A percentile compares a stretch with the other conserved stretches of the same genome.
Evolutionary conservation across 306 rosid genomes (phyloP).

Genomic region (Cicer pinnatifidum): DNA sequence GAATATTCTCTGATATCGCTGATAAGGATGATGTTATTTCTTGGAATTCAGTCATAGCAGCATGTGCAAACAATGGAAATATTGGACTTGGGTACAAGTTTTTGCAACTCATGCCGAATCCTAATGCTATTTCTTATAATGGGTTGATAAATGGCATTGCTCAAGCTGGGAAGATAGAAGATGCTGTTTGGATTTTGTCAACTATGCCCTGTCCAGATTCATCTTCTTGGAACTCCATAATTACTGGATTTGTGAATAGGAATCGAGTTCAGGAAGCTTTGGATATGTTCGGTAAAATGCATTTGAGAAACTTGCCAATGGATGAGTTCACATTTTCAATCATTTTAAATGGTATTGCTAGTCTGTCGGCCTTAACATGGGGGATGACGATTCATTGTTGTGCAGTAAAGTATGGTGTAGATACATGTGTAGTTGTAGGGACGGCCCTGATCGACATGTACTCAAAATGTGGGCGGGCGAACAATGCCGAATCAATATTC

Average conservation of each 20-base stretch:
- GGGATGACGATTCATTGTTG: slow-evolving; percentile 69
- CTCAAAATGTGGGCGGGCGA: slow-evolving; percentile 71
- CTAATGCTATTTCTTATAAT: slow-evolving; percentile 66
- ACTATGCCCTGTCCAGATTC: slow-evolving; percentile 64
- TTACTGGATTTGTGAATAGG: slow-evolving; percentile 72
- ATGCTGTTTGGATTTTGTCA: slow-evolving; percentile 56
- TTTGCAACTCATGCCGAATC: slow-evolving; percentile 60
- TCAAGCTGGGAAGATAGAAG: slow-evolving; percentile 60
- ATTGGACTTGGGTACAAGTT: slow-evolving; percentile 54
- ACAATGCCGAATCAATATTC: slow-evolving; percentile 61
- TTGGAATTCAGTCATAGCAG: slow-evolving; percentile 77
- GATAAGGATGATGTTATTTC: slow-evolving; percentile 65
- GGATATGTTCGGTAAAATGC: slow-evolving; percentile 64
- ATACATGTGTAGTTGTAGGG: slow-evolving; percentile 63
- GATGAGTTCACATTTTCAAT: slow-evolving; percentile 74
- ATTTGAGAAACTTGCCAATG: slow-evolving; percentile 50
- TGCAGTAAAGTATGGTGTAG: slow-evolving; percentile 56
- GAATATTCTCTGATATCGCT: slow-evolving; percentile 45
- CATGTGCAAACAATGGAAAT: slow-evolving; percentile 58
- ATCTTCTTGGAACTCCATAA: slow-evolving; percentile 77
- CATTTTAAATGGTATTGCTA: slow-evolving; percentile 67
- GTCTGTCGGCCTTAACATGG: slow-evolving; percentile 65
- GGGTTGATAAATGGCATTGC: slow-evolving; percentile 70
- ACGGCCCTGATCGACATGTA: slow-evolving; percentile 74
- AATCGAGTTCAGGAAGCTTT: slow-evolving; percentile 59